Percentiles rank a stretch among this genome's conserved stretches.
These are phyloP conservation scores for Cicer cuneatum DNA, from an alignment of 306 rosid genomes.

Conservation along the genomic window DNA sequence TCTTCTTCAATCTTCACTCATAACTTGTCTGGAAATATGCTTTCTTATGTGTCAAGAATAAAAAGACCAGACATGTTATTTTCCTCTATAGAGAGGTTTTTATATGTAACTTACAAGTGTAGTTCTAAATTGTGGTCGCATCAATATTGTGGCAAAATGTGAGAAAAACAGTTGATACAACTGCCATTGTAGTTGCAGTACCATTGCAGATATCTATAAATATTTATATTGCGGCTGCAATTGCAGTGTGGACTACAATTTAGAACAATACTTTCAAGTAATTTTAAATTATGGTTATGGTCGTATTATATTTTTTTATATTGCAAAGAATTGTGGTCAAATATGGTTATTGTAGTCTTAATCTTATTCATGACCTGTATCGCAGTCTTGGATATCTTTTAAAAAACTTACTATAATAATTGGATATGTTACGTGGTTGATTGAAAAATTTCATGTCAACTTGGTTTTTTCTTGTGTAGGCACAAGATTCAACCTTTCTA, in stretches of 20 bases:
- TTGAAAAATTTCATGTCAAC: slow-evolving; percentile 6
- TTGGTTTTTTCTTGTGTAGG: slow-evolving; percentile 41
- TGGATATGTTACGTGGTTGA: background rate
- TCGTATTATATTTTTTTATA: background rate
- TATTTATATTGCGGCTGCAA: background rate
- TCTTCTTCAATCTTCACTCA: slow-evolving; percentile 3
- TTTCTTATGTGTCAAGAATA: background rate
- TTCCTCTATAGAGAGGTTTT: background rate
- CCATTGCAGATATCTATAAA: background rate
- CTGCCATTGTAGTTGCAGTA: background rate
- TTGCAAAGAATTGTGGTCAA: background rate
- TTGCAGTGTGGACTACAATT: background rate
- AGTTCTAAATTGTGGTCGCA: background rate
- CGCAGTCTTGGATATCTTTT: background rate
- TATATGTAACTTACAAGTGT: background rate
- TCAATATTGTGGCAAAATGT: background rate
- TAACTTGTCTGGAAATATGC: background rate
- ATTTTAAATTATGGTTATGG: background rate
- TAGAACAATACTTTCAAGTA: background rate
- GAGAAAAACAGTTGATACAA: background rate
- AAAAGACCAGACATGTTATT: background rate
- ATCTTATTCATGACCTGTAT: background rate
- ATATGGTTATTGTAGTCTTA: background rate
- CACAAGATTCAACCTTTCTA: slow-evolving; percentile 44
- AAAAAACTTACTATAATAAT: background rate